These are phyloP conservation scores for Hibiscus mutabilis DNA, from an alignment of 345 rosid species.

Conservation along the genomic window DNA sequence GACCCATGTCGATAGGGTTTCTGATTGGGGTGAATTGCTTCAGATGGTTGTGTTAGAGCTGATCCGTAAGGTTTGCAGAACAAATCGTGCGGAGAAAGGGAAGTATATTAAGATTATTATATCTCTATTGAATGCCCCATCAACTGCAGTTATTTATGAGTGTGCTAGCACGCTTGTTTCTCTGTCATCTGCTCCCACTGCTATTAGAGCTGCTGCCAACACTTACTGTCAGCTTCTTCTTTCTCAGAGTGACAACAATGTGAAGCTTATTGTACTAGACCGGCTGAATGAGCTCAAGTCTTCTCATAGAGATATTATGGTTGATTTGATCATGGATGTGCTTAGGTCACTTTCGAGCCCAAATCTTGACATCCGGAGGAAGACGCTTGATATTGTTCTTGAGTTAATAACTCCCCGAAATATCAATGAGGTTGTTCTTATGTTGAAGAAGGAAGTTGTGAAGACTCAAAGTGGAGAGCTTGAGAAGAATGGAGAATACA, in stretches of 20 bases:
- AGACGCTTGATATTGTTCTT: conserved; percentile 67
- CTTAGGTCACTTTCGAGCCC: conserved; percentile 78
- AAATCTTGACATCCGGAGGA: conserved; percentile 62
- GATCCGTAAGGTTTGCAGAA: conserved; percentile 58
- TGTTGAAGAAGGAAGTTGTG: conserved; percentile 74
- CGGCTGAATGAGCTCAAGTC: conserved; percentile 57
- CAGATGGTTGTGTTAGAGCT: conserved; percentile 63
- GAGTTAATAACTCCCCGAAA: conserved; percentile 65
- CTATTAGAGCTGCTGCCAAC: conserved; percentile 63
- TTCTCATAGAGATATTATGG: conserved; percentile 64
- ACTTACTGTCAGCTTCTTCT: conserved; percentile 69
- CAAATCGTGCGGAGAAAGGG: conserved; percentile 53
- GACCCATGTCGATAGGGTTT: conserved; percentile 45
- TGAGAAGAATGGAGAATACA: conserved; percentile 72
- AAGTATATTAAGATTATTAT: conserved; percentile 59
- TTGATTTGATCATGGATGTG: conserved; percentile 71
- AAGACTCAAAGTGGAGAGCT: conserved; percentile 73
- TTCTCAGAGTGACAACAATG: conserved; percentile 81
- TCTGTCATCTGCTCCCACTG: conserved; percentile 74
- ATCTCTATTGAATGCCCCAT: conserved; percentile 51
- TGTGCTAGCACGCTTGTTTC: conserved; percentile 72
- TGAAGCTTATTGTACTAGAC: conserved; percentile 76
- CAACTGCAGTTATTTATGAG: conserved; percentile 54
- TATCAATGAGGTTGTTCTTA: conserved; percentile 59
- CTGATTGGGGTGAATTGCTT: conserved; percentile 60